Conservation (phyloP, 2,329 filamentous ascomycete genomes). For the Diatrype stigma region DNA sequence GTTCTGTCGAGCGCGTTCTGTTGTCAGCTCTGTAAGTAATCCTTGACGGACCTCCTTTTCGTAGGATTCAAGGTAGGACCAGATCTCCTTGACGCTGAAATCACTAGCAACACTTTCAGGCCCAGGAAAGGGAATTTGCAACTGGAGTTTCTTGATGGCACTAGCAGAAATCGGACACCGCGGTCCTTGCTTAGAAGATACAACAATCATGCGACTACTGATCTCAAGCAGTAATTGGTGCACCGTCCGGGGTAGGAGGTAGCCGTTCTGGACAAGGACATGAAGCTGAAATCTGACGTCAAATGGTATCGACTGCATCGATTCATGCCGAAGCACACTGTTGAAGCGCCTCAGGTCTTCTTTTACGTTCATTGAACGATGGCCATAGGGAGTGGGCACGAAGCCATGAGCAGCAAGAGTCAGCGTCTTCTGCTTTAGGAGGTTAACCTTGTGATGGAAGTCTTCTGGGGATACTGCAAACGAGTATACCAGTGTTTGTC, state of each 20-base stretch:
- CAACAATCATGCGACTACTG: slow-evolving; percentile 17
- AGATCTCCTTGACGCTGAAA: slow-evolving; percentile 28
- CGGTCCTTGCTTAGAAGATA: slow-evolving; percentile 1
- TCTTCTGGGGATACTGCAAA: slow-evolving; percentile 24
- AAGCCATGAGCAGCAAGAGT: slow-evolving; percentile 20
- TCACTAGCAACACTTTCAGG: slow-evolving; percentile 43
- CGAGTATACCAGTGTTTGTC: slow-evolving; percentile 43
- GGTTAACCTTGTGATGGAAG: slow-evolving; percentile 25
- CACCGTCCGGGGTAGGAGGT: slow-evolving; percentile 53
- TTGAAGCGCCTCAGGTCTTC: slow-evolving; percentile 30
- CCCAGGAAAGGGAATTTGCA: slow-evolving; percentile 49
- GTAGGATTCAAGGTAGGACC: slow-evolving; percentile 33
- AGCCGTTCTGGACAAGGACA: slow-evolving; percentile 58
- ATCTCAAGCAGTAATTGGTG: slow-evolving; percentile 42
- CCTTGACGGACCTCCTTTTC: slow-evolving; percentile 34
- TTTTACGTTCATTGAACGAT: slow-evolving; percentile 10
- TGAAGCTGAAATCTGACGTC: slow-evolving; percentile 58
- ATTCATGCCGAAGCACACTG: slow-evolving; percentile 17
- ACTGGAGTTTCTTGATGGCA: slow-evolving; percentile 50
- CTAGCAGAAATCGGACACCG: slow-evolving; percentile 42
- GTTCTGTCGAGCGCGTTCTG: slow-evolving; percentile 31
- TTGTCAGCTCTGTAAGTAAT: slow-evolving; percentile 17
- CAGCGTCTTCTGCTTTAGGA: slow-evolving; percentile 23
- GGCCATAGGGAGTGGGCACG: slow-evolving; percentile 5
- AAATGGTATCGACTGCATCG: slow-evolving; percentile 41